Conservation (phyloP, 495 filamentous ascomycete species). For the Penicillium bovifimosum region DNA sequence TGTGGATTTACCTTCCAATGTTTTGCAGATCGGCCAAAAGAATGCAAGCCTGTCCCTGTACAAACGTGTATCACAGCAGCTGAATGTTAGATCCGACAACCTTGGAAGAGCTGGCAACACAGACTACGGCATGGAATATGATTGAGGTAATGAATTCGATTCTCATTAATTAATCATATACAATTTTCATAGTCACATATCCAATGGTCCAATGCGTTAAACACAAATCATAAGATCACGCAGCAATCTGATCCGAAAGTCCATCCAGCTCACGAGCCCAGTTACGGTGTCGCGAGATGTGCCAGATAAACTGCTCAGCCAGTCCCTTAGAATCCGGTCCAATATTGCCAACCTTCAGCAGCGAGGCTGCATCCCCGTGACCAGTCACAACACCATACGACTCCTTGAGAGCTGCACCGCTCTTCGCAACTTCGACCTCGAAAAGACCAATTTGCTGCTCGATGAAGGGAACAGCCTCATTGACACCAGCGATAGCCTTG, state of each 20-base stretch:
- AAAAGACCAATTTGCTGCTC: slow-evolving; percentile 44
- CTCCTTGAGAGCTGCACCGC: slow-evolving; percentile 53
- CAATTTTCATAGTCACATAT: slow-evolving; percentile 3
- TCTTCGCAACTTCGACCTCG: slow-evolving; percentile 50
- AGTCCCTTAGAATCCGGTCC: slow-evolving; percentile 53
- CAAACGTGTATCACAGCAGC: not conserved
- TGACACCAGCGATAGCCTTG: slow-evolving; percentile 70
- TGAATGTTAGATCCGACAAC: not conserved
- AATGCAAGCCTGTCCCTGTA: slow-evolving; percentile 6
- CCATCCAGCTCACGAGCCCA: slow-evolving; percentile 70
- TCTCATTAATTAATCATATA: not conserved
- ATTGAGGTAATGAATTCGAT: not conserved
- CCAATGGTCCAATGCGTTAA: not conserved
- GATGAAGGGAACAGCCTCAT: slow-evolving; percentile 65
- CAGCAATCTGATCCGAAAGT: slow-evolving; percentile 38
- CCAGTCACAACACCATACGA: slow-evolving; percentile 39
- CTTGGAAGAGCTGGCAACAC: not conserved
- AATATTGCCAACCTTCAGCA: slow-evolving; percentile 20
- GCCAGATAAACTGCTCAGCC: slow-evolving; percentile 59
- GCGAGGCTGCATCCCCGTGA: slow-evolving; percentile 38
- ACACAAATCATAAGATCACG: slow-evolving; percentile 13
- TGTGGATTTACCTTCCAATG: not conserved
- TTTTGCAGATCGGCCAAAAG: slow-evolving; percentile 4
- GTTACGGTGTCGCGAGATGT: slow-evolving; percentile 63
- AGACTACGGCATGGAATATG: no score